phyloP scores from a whole-genome alignment of 2,329 filamentous ascomycete genomes.

The Metarhizium guizhouense region DNA sequence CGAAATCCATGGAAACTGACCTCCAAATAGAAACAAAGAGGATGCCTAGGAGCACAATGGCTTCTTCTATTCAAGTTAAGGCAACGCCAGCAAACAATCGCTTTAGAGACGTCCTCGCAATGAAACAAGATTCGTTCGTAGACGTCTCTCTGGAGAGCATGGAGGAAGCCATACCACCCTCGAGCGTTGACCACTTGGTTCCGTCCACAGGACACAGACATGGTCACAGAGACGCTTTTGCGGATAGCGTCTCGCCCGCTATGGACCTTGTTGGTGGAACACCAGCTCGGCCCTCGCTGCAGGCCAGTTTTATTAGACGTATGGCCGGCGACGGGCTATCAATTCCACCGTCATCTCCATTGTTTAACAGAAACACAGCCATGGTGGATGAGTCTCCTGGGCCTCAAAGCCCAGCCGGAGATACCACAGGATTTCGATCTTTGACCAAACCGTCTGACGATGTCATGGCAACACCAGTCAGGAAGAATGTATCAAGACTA shows the following conservation, averaged over 20 bases:
- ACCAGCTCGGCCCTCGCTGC: constrained; percentile 16
- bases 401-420: constrained; percentile 8
- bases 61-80: constrained; percentile 40
- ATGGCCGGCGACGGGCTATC: constrained; percentile 16
- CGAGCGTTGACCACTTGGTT: constrained; percentile 27
- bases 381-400: constrained; percentile 9
- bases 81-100: constrained; percentile 48
- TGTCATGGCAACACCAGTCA: constrained; percentile 30
- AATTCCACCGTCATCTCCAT: constrained; percentile 28
- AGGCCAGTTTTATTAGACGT: constrained; percentile 20
- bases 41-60: constrained; percentile 28
- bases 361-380: constrained; percentile 16
- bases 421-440: constrained; percentile 12
- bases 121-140: constrained; percentile 15
- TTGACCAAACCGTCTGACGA: constrained; percentile 9
- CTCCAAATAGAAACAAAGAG: constrained; percentile 40
- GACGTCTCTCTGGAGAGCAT: constrained; percentile 14
- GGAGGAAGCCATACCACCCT: constrained; percentile 27
- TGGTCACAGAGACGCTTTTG: constrained; percentile 21
- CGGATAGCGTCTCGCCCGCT: constrained; percentile 19
- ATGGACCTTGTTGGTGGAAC: constrained; percentile 21
- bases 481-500: constrained; percentile 18
- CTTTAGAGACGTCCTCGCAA: constrained; percentile 40
- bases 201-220: constrained; percentile 32
- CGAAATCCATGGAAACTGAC: constrained; percentile 17